Percentiles rank a stretch among this genome's conserved stretches.
These are phyloP conservation scores for Leccinum pseudoinsigne DNA, from an alignment of 1,284 basidiomycete genomes.

Conservation along the genomic window DNA sequence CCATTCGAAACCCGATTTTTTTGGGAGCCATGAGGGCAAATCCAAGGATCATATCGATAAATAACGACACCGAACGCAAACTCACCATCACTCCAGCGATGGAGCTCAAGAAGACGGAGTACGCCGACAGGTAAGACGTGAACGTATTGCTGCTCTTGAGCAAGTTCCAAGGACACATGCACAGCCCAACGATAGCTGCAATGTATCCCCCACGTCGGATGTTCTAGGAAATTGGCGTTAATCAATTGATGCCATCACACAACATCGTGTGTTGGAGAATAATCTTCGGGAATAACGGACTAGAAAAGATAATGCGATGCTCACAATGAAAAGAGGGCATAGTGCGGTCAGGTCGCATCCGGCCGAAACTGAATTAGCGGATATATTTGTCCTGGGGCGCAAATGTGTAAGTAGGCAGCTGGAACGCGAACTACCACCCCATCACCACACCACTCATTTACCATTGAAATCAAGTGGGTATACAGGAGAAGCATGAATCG, in stretches of 20 bases:
- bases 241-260: conserved; percentile 3
- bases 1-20: background rate
- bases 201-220: conserved; percentile 85
- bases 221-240: conserved; percentile 44
- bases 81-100: conserved; percentile 79
- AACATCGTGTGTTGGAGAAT: background rate
- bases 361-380: conserved; percentile 83
- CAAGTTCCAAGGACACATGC: conserved; percentile 81
- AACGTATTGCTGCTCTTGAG: conserved; percentile 77
- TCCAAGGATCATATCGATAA: background rate
- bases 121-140: conserved; percentile 82
- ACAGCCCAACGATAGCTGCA: conserved; percentile 72
- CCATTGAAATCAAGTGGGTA: background rate
- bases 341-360: conserved; percentile 86
- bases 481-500: conserved; percentile 16
- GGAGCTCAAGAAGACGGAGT: conserved; percentile 80
- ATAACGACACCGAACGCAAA: background rate
- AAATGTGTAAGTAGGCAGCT: background rate
- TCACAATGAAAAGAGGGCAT: conserved; percentile 73
- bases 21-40: conserved; percentile 1
- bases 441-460: background rate
- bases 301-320: conserved; percentile 21
- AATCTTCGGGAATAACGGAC: background rate
- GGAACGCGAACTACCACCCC: conserved; percentile 8
- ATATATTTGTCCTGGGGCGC: conserved; percentile 66